These are phyloP conservation scores for Neurospora sublineolata DNA, from an alignment of 495 filamentous ascomycete species.

Conservation along the genomic window DNA sequence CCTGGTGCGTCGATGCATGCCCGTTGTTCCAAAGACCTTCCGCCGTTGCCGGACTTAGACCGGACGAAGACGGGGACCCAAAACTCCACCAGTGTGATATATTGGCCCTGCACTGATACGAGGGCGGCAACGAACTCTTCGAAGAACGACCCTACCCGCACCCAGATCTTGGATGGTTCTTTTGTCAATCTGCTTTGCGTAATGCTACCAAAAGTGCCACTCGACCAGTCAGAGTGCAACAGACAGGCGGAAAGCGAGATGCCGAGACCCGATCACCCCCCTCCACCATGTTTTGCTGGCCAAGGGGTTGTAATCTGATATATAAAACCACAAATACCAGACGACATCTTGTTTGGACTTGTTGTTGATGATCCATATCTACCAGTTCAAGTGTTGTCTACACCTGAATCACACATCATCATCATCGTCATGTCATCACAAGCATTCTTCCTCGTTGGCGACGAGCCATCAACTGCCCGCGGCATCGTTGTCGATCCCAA, in stretches of 20 bases:
- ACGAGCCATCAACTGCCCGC: constrained; percentile 26
- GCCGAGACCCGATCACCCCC: background rate
- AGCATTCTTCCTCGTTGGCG: constrained; percentile 35
- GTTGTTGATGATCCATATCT: background rate
- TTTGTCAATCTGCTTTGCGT: background rate
- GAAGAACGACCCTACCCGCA: background rate
- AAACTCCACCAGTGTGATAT: background rate
- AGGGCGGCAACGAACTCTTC: background rate
- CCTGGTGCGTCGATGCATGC: background rate
- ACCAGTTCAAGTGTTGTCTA: background rate
- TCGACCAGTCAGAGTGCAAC: background rate
- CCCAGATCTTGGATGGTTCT: background rate
- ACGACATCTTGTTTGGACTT: background rate
- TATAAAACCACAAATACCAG: background rate
- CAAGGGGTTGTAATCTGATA: background rate
- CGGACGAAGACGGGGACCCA: background rate
- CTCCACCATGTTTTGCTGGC: background rate
- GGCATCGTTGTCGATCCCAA: constrained; percentile 23
- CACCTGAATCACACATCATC: background rate
- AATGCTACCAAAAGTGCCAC: background rate
- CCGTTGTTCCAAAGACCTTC: background rate
- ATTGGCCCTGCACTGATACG: background rate
- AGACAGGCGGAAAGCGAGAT: background rate
- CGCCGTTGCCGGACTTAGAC: background rate
- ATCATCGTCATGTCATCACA: constrained; percentile 22